phyloP scores from a whole-genome alignment of 441 rosid genomes.

The Sinapis alba region DNA sequence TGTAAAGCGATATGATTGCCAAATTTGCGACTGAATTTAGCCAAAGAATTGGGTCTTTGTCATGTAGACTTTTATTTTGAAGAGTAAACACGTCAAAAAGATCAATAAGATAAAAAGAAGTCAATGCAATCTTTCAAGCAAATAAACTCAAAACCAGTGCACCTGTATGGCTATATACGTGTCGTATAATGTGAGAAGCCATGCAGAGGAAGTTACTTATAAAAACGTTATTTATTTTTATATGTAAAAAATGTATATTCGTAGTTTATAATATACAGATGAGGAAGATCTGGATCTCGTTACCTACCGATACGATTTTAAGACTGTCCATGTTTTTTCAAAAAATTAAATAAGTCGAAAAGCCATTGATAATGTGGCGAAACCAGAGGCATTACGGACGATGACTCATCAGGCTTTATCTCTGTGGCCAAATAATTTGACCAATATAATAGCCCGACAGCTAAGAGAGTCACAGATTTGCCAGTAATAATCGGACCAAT shows the following conservation, averaged over 20 bases:
- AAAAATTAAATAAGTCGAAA: neutral
- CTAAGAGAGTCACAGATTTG: slow-evolving; percentile 35
- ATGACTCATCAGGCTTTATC: slow-evolving; percentile 37
- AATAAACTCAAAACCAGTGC: slow-evolving; percentile 4
- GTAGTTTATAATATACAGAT: slow-evolving; percentile 1
- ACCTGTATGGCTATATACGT: neutral
- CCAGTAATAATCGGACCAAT: slow-evolving; percentile 38
- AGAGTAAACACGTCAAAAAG: neutral
- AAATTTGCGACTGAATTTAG: neutral
- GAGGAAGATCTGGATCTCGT: slow-evolving; percentile 44
- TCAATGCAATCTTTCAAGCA: neutral
- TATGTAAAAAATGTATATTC: neutral
- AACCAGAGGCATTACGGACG: slow-evolving; percentile 31
- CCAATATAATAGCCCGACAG: slow-evolving; percentile 40
- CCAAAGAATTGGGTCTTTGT: neutral
- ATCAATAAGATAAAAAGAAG: neutral
- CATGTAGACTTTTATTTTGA: neutral
- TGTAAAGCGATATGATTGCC: neutral
- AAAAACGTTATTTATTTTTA: neutral
- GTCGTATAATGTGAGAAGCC: slow-evolving; percentile 10
- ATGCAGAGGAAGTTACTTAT: neutral
- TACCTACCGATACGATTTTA: slow-evolving; percentile 26
- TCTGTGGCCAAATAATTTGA: slow-evolving; percentile 37
- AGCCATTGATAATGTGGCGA: slow-evolving; percentile 38
- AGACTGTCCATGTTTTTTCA: neutral